These are phyloP conservation scores for Beauveria asiatica DNA, from an alignment of 2,329 filamentous ascomycete species.

Conservation along the genomic window DNA sequence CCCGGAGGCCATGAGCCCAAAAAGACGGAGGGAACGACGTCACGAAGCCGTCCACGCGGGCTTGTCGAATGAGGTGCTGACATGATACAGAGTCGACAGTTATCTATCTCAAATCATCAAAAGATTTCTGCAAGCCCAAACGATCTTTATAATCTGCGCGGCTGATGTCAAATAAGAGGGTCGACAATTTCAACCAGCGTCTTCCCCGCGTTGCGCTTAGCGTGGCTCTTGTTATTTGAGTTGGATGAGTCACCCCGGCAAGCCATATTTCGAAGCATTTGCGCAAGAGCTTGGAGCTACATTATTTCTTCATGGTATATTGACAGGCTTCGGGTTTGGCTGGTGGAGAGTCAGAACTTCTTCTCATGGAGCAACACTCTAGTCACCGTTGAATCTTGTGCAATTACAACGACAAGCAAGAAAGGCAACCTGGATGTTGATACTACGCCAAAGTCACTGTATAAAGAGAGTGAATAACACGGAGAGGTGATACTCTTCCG, in stretches of 20 bases:
- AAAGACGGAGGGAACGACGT: conserved; percentile 29
- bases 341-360: neutral
- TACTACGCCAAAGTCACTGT: neutral
- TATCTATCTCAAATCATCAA: neutral
- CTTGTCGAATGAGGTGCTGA: neutral
- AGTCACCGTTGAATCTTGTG: neutral
- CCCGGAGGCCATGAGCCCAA: conserved; percentile 30
- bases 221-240: neutral
- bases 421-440: neutral
- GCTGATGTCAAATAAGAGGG: neutral
- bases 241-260: conserved; percentile 7
- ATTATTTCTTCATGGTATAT: neutral
- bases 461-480: neutral
- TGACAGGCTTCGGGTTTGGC: neutral
- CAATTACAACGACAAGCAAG: neutral
- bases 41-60: conserved; percentile 23
- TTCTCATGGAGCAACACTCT: neutral
- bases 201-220: neutral
- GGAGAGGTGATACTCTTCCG: neutral
- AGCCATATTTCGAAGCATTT: conserved; percentile 9
- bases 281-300: neutral
- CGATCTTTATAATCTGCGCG: neutral
- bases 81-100: neutral
- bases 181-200: neutral
- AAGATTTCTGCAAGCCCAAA: neutral